Percentiles rank a stretch among this genome's conserved stretches.
Evolutionary conservation across 2,329 filamentous ascomycete species (phyloP).

Genomic region (Fusarium compactum): DNA sequence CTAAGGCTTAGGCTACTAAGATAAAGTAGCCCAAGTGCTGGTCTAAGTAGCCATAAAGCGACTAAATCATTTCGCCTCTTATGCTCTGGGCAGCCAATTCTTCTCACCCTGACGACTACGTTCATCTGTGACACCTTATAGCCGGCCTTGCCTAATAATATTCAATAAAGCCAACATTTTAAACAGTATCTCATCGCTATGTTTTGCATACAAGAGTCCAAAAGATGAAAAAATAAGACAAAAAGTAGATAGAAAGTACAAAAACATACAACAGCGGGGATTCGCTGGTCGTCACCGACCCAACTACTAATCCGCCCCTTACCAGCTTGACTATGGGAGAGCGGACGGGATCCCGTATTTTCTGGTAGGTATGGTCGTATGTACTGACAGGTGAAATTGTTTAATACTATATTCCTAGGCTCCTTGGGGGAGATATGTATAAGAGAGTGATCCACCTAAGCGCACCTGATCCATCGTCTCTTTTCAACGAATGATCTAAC

Average conservation of each 20-base stretch:
- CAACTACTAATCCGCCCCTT: constrained; percentile 11
- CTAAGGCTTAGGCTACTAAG: too few species aligned
- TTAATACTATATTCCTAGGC: background rate
- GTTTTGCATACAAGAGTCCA: background rate
- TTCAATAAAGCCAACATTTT: background rate
- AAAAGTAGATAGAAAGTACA: background rate
- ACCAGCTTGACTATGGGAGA: constrained; percentile 9
- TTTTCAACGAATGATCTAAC: background rate
- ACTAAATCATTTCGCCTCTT: too few species aligned
- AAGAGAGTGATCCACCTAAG: background rate
- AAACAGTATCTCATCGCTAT: background rate
- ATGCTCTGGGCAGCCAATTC: too few species aligned
- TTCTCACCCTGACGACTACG: too few species aligned
- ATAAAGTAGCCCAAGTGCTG: too few species aligned
- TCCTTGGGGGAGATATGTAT: background rate
- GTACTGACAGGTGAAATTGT: background rate
- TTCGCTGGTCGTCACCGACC: constrained; percentile 12
- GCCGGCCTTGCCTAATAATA: too few species aligned
- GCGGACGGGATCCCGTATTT: constrained; percentile 10
- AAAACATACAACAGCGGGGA: constrained; percentile 9
- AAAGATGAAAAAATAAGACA: background rate
- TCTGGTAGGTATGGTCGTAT: constrained; percentile 8
- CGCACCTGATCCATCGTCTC: too few species aligned
- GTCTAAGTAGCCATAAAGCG: too few species aligned
- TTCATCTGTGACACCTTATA: too few species aligned